A percentile compares a stretch with the other conserved stretches of the same genome.
These are phyloP conservation scores for Paraphoma sp. DNA, from an alignment of 2,329 filamentous ascomycete genomes.

Conservation along the genomic window DNA sequence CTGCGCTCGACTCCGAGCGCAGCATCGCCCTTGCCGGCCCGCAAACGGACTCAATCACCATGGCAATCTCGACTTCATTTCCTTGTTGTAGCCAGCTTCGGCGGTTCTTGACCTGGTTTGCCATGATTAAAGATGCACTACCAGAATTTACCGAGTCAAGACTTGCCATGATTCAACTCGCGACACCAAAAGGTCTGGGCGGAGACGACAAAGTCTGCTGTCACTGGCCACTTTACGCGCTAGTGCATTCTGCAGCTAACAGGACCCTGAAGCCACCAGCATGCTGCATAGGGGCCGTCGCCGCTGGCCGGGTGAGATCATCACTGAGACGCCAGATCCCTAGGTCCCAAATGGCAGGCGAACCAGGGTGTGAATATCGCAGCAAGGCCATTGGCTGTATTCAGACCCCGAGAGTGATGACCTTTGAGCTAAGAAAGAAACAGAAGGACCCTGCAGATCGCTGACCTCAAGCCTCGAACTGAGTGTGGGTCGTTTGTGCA, in stretches of 20 bases:
- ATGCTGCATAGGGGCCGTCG: conserved; percentile 17
- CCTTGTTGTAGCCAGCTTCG: neutral
- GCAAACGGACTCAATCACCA: neutral
- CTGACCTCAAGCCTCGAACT: conserved; percentile 25
- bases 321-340: conserved; percentile 10
- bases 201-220: neutral
- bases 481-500: conserved; percentile 22
- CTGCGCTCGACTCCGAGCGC: neutral
- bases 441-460: conserved; percentile 45
- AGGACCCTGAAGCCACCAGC: conserved; percentile 19
- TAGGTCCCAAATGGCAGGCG: conserved; percentile 1
- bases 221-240: conserved; percentile 11
- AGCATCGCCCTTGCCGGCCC: neutral
- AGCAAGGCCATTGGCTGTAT: conserved; percentile 12
- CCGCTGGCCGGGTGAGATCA: conserved; percentile 19
- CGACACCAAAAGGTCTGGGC: conserved; percentile 7
- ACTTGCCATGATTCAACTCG: neutral
- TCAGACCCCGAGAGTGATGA: neutral
- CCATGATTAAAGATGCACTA: neutral
- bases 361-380: conserved; percentile 19
- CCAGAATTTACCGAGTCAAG: neutral
- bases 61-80: neutral
- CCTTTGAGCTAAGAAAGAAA: neutral
- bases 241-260: conserved; percentile 16
- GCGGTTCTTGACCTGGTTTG: neutral